phyloP scores from a whole-genome alignment of 176 grass and related monocot species.

The Tillandsia fasciculata region DNA sequence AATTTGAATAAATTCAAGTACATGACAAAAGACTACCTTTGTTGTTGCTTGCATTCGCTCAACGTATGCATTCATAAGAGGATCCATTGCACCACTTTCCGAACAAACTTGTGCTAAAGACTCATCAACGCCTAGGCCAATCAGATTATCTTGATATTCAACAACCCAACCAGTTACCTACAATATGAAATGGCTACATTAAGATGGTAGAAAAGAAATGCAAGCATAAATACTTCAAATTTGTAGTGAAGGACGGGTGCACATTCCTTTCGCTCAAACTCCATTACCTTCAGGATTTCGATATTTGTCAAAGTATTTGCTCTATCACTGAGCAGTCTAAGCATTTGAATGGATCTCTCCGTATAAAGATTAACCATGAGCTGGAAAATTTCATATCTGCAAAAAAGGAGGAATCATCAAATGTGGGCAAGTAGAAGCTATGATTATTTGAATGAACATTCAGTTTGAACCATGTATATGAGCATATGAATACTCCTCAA shows the following conservation, averaged over 20 bases:
- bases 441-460: not conserved
- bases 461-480: not conserved
- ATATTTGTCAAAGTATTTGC: constrained; percentile 92
- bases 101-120: constrained; percentile 99
- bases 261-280: not conserved
- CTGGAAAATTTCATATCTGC: constrained; percentile 99
- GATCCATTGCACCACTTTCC: constrained; percentile 98
- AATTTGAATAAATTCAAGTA: constrained; percentile 18
- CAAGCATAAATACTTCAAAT: constrained; percentile 14
- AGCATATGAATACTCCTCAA: not conserved
- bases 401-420: constrained; percentile 28
- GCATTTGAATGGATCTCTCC: constrained; percentile 91
- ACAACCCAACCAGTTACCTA: constrained; percentile 99
- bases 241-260: not conserved
- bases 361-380: constrained; percentile 97
- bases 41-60: constrained; percentile 97
- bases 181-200: constrained; percentile 14
- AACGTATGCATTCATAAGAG: constrained; percentile 98
- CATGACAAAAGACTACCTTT: constrained; percentile 46
- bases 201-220: constrained; percentile 21
- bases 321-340: constrained; percentile 94
- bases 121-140: constrained; percentile 89
- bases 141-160: constrained; percentile 96
- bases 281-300: constrained; percentile 85
- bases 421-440: constrained; percentile 13